A percentile compares a stretch with the other conserved stretches of the same genome.
phyloP scores from a whole-genome alignment of 2,329 filamentous ascomycete genomes.

The Diplodia mutila region DNA sequence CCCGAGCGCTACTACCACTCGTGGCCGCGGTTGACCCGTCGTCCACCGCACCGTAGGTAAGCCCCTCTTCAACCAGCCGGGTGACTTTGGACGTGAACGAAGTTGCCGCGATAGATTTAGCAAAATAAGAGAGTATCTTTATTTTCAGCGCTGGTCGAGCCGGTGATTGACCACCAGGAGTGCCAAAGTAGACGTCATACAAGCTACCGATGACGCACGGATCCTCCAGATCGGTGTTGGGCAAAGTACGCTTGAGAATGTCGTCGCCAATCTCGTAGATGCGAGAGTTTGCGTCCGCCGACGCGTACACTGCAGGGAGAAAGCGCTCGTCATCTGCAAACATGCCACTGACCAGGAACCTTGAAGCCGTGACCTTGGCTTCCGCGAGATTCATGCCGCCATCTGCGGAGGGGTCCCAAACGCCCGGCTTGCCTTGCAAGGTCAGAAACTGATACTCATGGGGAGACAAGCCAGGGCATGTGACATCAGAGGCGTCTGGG shows the following conservation, averaged over 20 bases:
- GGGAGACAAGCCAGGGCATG: conserved; percentile 64
- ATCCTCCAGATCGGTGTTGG: conserved; percentile 73
- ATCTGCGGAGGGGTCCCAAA: conserved; percentile 65
- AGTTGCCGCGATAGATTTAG: conserved; percentile 75
- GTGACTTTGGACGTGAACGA: conserved; percentile 70
- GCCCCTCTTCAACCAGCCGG: conserved; percentile 65
- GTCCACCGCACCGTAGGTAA: conserved; percentile 21
- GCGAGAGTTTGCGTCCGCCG: conserved; percentile 78
- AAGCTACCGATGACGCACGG: conserved; percentile 64
- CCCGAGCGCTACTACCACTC: conserved; percentile 49
- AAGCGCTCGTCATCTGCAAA: conserved; percentile 85
- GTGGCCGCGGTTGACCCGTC: conserved; percentile 32
- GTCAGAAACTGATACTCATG: conserved; percentile 72
- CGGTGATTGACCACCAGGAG: conserved; percentile 26
- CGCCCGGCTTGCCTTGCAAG: conserved; percentile 67
- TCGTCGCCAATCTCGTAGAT: conserved; percentile 87
- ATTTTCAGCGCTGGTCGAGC: conserved; percentile 73
- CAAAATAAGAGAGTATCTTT: conserved; percentile 74
- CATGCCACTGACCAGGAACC: conserved; percentile 79
- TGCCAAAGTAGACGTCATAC: conserved; percentile 71
- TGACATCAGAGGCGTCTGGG: conserved; percentile 36
- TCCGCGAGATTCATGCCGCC: conserved; percentile 69
- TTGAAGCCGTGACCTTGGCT: conserved; percentile 70
- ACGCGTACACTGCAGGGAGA: conserved; percentile 79
- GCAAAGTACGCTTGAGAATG: conserved; percentile 75